A percentile compares a stretch with the other conserved stretches of the same genome.
These are phyloP conservation scores for Hericium coralloides DNA, from an alignment of 768 basidiomycete genomes.

Conservation along the genomic window DNA sequence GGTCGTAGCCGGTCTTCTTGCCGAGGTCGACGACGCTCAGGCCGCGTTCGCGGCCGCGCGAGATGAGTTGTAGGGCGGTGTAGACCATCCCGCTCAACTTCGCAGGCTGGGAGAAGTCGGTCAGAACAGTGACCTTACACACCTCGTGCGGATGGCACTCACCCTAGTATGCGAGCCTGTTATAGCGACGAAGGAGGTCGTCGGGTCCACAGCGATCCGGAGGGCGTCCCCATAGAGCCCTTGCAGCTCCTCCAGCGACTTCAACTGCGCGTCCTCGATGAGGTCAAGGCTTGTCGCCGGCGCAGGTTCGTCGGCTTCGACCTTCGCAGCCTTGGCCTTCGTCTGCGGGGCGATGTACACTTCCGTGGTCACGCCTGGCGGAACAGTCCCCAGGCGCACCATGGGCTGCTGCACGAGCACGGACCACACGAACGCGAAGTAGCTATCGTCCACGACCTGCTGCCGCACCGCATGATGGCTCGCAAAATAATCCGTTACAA, in stretches of 20 bases:
- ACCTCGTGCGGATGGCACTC: slow-evolving; percentile 17
- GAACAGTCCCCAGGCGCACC: slow-evolving; percentile 65
- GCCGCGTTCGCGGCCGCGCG: slow-evolving; percentile 71
- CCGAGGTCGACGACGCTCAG: slow-evolving; percentile 74
- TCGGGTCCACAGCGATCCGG: slow-evolving; percentile 67
- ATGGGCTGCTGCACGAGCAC: slow-evolving; percentile 67
- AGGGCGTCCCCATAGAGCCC: slow-evolving; percentile 51
- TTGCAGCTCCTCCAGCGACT: slow-evolving; percentile 47
- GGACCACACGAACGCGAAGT: slow-evolving; percentile 77
- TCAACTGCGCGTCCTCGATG: slow-evolving; percentile 46
- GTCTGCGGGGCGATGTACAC: slow-evolving; percentile 75
- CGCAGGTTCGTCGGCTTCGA: slow-evolving; percentile 34
- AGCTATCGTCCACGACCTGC: slow-evolving; percentile 67
- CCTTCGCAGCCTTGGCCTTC: slow-evolving; percentile 54
- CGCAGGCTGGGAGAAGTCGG: slow-evolving; percentile 40
- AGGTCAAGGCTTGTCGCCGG: slow-evolving; percentile 35
- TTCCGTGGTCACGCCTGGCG: slow-evolving; percentile 50
- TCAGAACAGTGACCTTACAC: slow-evolving; percentile 1
- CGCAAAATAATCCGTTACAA: slow-evolving; percentile 59
- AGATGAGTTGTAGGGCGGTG: slow-evolving; percentile 72
- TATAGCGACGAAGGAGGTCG: slow-evolving; percentile 67
- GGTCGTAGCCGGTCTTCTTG: slow-evolving; percentile 72
- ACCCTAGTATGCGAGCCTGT: slow-evolving; percentile 84
- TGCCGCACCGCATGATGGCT: slow-evolving; percentile 17
- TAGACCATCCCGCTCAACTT: slow-evolving; percentile 84